Evolutionary conservation across 1,139 yeast species (phyloP), one percentile per base, ranked within the genome.

Genomic region (Hyphopichia khmerensis): DNA sequence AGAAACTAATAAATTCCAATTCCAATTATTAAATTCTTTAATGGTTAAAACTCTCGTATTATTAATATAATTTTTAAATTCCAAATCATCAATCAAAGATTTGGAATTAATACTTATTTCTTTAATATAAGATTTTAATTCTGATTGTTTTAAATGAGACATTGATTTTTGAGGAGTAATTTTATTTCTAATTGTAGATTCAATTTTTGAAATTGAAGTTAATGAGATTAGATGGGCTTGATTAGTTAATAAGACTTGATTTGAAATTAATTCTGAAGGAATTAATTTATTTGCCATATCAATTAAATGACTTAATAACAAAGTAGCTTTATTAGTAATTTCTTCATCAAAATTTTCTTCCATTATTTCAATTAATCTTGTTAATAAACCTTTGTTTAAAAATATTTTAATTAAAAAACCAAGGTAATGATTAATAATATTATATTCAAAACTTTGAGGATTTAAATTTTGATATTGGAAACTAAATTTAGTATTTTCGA

Each of bases 11-110:
- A 82, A 67, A 27, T 76, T 77, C 96, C 98, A 91, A 56, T 90
- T 84, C 99, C 99, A 95, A 40, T 82, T 83, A 3, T 82, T 72
- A 56, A 77, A 90, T 42, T 84, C 89, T 56, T 91, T 93, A 0
- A 95, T 82, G 6, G 85, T 76, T 36, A 89, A 62, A 1, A 93
- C 90, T 49, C 77, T 82, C 0, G 96, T 82, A 40, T 84, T 84
- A 34, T 69, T 66, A 7, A 93, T 71, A 67, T 87, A 69, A 43
- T 76, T 74, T 51, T 86, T 83, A 53, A 91, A 80, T 39, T 84
- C 84, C 0, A 69, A 51, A 44, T 90, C 97, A 53, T 88, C 96
- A 27, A 86, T 70, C 40, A 77, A 72, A 27, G 72, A 71, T 6
- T 79, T 76, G 41, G 79, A 62, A 36, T 71, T 69, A 10, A 74